A percentile compares a stretch with the other conserved stretches of the same genome.
Conservation (phyloP, 768 basidiomycete species). For the Agrocybe pediades region DNA sequence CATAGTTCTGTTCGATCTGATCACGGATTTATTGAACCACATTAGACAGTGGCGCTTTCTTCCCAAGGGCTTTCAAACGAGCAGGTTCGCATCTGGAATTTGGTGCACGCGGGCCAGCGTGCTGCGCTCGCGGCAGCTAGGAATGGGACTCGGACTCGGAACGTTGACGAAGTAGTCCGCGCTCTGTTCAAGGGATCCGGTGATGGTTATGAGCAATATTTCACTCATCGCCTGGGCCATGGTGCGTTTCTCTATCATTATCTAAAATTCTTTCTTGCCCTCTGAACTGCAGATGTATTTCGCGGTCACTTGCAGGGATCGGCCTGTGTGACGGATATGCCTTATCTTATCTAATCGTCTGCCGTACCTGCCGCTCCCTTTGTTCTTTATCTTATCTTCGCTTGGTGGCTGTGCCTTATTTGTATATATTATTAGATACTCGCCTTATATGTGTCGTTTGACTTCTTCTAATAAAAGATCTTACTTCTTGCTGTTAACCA, state of each 20-base stretch:
- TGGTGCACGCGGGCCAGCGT: slow-evolving; percentile 65
- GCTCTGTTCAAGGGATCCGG: slow-evolving; percentile 35
- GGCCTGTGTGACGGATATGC: too few species aligned
- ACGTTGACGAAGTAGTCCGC: slow-evolving; percentile 68
- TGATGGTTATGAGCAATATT: slow-evolving; percentile 52
- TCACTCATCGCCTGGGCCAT: slow-evolving; percentile 83
- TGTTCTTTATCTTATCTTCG: too few species aligned
- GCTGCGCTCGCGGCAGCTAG: slow-evolving; percentile 49
- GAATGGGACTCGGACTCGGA: slow-evolving; percentile 49
- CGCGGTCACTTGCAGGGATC: slow-evolving; percentile 73
- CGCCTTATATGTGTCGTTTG: too few species aligned
- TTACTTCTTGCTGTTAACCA: too few species aligned
- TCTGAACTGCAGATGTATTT: too few species aligned
- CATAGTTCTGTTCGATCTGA: background rate
- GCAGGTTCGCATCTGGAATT: slow-evolving; percentile 62
- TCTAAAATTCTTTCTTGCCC: too few species aligned
- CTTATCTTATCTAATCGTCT: too few species aligned
- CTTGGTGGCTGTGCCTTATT: too few species aligned
- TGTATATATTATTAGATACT: too few species aligned
- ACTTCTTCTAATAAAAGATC: too few species aligned
- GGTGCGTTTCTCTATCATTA: slow-evolving; percentile 46
- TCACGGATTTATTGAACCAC: background rate
- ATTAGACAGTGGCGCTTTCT: slow-evolving; percentile 66
- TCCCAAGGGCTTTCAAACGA: slow-evolving; percentile 53
- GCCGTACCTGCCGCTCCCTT: too few species aligned